These are phyloP conservation scores for Zymoseptoria brevis DNA, from an alignment of 2,329 filamentous ascomycete species.

Conservation along the genomic window DNA sequence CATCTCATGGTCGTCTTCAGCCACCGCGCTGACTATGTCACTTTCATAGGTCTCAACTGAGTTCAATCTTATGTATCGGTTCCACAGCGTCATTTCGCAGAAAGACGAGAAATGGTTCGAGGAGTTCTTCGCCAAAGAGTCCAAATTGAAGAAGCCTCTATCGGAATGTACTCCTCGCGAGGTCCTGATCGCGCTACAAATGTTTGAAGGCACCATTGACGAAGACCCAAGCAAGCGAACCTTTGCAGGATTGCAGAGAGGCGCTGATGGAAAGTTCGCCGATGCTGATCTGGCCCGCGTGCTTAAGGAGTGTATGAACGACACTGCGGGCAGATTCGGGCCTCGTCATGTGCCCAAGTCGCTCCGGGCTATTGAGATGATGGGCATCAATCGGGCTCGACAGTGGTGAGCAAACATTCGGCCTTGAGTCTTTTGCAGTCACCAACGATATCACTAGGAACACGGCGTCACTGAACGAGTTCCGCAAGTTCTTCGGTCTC, in stretches of 20 bases:
- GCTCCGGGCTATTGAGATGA: slow-evolving; percentile 67
- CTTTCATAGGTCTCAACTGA: slow-evolving; percentile 33
- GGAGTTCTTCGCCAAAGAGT: slow-evolving; percentile 20
- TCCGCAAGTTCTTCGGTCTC: slow-evolving; percentile 72
- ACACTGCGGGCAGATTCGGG: slow-evolving; percentile 47
- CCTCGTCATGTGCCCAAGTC: slow-evolving; percentile 63
- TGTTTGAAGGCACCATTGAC: slow-evolving; percentile 22
- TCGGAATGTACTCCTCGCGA: slow-evolving; percentile 14
- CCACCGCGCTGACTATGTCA: background rate
- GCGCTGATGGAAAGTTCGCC: slow-evolving; percentile 43
- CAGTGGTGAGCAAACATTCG: slow-evolving; percentile 56
- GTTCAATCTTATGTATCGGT: slow-evolving; percentile 45
- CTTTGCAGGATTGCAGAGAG: slow-evolving; percentile 30
- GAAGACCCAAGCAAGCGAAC: slow-evolving; percentile 32
- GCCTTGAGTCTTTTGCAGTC: background rate
- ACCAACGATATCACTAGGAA: background rate
- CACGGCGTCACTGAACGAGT: slow-evolving; percentile 67
- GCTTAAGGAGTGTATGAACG: slow-evolving; percentile 49
- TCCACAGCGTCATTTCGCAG: slow-evolving; percentile 35
- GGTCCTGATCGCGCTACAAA: slow-evolving; percentile 19
- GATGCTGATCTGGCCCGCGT: slow-evolving; percentile 49
- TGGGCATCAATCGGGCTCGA: slow-evolving; percentile 70
- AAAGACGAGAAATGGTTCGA: slow-evolving; percentile 38
- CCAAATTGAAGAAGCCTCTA: slow-evolving; percentile 1
- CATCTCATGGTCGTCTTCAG: background rate